These are phyloP conservation scores for Arthroderma sp. DNA, from an alignment of 2,329 filamentous ascomycete genomes.

Conservation along the genomic window DNA sequence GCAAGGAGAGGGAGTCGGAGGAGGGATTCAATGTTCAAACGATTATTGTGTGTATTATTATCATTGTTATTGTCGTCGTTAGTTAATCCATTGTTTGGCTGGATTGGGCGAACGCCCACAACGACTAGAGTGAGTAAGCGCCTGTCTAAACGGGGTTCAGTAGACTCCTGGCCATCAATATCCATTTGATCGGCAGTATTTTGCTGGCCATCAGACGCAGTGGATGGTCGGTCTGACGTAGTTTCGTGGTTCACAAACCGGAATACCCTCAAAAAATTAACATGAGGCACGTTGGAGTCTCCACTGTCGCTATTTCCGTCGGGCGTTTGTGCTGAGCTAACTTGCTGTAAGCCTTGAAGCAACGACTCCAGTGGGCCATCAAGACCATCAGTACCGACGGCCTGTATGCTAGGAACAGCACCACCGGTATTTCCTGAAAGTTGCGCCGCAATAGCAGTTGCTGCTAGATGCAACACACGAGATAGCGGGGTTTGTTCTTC, in stretches of 20 bases:
- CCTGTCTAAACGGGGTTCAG: constrained; percentile 35
- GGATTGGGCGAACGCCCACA: constrained; percentile 55
- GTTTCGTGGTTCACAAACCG: constrained; percentile 45
- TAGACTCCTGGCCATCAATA: constrained; percentile 21
- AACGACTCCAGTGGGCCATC: constrained; percentile 52
- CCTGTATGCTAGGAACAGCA: constrained; percentile 42
- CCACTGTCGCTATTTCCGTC: constrained; percentile 15
- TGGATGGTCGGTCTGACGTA: constrained; percentile 14
- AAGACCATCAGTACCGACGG: constrained; percentile 41
- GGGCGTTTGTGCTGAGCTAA: constrained; percentile 39
- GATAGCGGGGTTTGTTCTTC: constrained; percentile 52
- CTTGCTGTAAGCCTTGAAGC: constrained; percentile 49
- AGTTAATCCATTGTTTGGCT: constrained; percentile 36
- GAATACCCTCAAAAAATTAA: constrained; percentile 59
- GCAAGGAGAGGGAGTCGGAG: constrained; percentile 33
- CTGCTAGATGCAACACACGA: constrained; percentile 48
- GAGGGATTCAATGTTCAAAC: constrained; percentile 24
- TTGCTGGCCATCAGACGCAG: constrained; percentile 15
- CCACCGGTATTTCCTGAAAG: constrained; percentile 48
- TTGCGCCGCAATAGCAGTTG: constrained; percentile 51
- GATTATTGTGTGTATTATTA: constrained; percentile 13
- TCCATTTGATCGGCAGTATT: constrained; percentile 24
- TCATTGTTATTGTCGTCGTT: constrained; percentile 34
- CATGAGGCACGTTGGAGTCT: constrained; percentile 38
- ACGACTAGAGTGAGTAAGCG: constrained; percentile 57